Evolutionary conservation across 2,329 filamentous ascomycete genomes (phyloP).

Genomic region (Tolypocladium ovalisporum): DNA sequence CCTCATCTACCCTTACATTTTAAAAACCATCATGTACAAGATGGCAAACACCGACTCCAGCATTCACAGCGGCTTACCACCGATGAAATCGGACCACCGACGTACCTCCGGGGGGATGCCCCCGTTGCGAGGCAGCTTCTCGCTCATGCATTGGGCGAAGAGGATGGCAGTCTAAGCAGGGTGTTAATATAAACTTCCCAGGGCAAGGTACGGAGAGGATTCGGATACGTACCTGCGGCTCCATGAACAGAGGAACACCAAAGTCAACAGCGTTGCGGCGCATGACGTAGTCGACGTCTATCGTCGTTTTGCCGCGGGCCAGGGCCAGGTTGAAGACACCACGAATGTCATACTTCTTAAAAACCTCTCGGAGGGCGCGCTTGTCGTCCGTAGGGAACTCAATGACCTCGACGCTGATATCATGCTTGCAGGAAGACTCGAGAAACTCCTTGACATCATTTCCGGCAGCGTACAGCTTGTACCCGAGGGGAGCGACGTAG

Average conservation of each 20-base stretch:
- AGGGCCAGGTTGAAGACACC: slow-evolving; percentile 93
- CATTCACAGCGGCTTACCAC: slow-evolving; percentile 65
- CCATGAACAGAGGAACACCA: slow-evolving; percentile 95
- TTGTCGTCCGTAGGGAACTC: slow-evolving; percentile 97
- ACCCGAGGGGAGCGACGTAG: slow-evolving; percentile 78
- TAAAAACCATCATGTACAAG: background rate
- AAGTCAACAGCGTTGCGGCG: slow-evolving; percentile 97
- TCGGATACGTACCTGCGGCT: slow-evolving; percentile 66
- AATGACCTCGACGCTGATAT: slow-evolving; percentile 72
- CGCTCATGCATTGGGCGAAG: slow-evolving; percentile 93
- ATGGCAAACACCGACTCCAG: background rate
- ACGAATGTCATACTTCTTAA: slow-evolving; percentile 91
- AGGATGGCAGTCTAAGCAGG: slow-evolving; percentile 74
- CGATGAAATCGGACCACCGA: slow-evolving; percentile 92
- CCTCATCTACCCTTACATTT: background rate
- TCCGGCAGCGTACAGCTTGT: slow-evolving; percentile 87
- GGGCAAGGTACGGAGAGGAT: background rate
- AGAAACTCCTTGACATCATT: slow-evolving; percentile 72
- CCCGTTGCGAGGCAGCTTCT: slow-evolving; percentile 82
- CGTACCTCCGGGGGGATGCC: slow-evolving; percentile 87
- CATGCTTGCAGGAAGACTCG: slow-evolving; percentile 57
- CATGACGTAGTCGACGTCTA: slow-evolving; percentile 98
- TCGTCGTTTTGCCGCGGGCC: slow-evolving; percentile 67
- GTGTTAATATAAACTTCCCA: slow-evolving; percentile 14
- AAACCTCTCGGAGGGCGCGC: slow-evolving; percentile 85